Conservation (phyloP, 768 basidiomycete species). For the Ephemerocybe angulata region DNA sequence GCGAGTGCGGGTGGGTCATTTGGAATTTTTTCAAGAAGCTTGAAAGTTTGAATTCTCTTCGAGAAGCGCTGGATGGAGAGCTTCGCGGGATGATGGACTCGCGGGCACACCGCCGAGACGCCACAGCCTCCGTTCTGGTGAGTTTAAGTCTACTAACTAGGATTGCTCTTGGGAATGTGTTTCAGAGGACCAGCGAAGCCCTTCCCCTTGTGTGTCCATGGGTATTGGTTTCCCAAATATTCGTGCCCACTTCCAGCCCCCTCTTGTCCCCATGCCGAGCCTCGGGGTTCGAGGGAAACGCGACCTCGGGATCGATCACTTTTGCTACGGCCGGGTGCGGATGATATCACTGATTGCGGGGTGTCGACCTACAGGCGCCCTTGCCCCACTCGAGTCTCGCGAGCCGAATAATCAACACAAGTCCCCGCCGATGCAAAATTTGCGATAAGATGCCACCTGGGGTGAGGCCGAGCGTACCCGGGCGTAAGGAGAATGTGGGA, state of each 20-base stretch:
- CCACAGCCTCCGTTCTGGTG: not conserved
- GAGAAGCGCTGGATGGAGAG: not conserved
- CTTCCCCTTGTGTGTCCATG: not conserved
- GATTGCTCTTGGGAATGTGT: not conserved
- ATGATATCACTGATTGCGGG: not conserved
- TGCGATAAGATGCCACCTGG: too few relatives aligned
- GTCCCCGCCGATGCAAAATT: too few relatives aligned
- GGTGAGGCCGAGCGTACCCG: too few relatives aligned
- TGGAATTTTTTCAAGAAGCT: too few relatives aligned
- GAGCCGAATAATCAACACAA: slow-evolving; percentile 1
- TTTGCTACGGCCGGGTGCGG: not conserved
- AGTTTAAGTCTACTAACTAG: too few relatives aligned
- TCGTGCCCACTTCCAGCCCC: too few relatives aligned
- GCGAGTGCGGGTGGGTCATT: too few relatives aligned
- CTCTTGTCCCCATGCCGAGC: not conserved
- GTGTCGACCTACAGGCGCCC: too few relatives aligned
- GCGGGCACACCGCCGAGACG: not conserved
- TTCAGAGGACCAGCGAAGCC: not conserved
- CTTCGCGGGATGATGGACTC: not conserved
- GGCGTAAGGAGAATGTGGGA: too few relatives aligned
- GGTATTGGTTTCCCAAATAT: too few relatives aligned
- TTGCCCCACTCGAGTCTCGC: not conserved
- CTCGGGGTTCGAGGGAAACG: not conserved
- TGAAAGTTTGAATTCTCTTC: not conserved
- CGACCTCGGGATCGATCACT: too few relatives aligned